A percentile compares a stretch with the other conserved stretches of the same genome.
Conservation (phyloP, 1,284 basidiomycete genomes). For the Trichosporon ovoides region DNA sequence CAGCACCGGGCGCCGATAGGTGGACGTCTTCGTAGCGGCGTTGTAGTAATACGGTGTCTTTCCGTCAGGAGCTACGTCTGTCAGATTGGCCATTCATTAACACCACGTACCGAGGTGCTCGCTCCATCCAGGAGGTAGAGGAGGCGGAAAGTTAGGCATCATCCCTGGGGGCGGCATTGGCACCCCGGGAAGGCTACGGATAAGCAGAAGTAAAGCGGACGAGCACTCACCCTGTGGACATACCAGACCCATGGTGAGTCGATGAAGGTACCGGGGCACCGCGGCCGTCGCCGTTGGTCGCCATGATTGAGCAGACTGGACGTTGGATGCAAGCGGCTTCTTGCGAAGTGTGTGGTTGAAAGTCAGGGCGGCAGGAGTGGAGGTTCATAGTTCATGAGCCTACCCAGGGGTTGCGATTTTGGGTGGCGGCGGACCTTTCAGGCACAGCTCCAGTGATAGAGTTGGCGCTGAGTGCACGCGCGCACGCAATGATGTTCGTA, state of each 20-base stretch:
- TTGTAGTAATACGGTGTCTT: slow-evolving; percentile 79
- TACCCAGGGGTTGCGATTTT: slow-evolving; percentile 1
- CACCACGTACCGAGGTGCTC: slow-evolving; percentile 59
- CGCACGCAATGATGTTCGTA: background rate
- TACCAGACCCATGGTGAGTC: no score
- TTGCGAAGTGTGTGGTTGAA: background rate
- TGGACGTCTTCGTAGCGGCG: slow-evolving; percentile 70
- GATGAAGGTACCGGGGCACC: no score
- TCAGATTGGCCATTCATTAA: background rate
- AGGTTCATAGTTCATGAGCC: background rate
- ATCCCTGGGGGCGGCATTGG: slow-evolving; percentile 16
- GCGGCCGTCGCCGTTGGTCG: slow-evolving; percentile 1
- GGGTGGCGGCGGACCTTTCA: background rate
- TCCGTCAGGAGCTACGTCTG: slow-evolving; percentile 73
- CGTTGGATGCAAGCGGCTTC: background rate
- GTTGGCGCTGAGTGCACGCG: background rate
- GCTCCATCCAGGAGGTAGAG: slow-evolving; percentile 66
- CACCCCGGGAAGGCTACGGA: slow-evolving; percentile 6
- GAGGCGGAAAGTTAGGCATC: slow-evolving; percentile 49
- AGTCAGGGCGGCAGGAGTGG: background rate
- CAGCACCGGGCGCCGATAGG: slow-evolving; percentile 71
- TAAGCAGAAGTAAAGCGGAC: no score
- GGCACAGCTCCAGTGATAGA: no score
- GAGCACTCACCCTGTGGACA: slow-evolving; percentile 2
- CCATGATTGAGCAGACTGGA: no score